Conservation (phyloP, 1,139 yeast species). For the Kodamaea derodonti region DNA sequence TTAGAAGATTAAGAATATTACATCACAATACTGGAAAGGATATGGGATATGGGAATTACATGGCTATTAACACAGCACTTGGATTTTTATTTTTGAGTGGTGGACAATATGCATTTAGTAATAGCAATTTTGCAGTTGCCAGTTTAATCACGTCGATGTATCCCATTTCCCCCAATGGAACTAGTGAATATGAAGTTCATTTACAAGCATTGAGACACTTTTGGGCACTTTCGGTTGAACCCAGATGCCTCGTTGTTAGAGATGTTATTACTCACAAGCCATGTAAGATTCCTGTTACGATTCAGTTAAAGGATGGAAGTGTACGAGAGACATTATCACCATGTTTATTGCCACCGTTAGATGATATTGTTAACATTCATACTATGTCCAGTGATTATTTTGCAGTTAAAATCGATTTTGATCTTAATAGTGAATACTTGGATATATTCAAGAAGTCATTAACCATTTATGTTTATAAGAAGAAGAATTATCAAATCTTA, state of each 20-base stretch:
- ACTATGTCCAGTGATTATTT: conserved; percentile 44
- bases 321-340: conserved; percentile 47
- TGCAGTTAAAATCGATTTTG: conserved; percentile 40
- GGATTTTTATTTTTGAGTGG: conserved; percentile 91
- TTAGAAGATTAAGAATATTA: conserved; percentile 67
- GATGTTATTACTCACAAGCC: conserved; percentile 62
- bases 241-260: conserved; percentile 72
- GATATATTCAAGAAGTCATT: conserved; percentile 43
- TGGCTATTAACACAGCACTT: conserved; percentile 78
- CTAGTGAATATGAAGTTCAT: conserved; percentile 51
- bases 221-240: conserved; percentile 85
- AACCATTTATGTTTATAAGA: conserved; percentile 49
- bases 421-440: conserved; percentile 31
- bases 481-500: conserved; percentile 39
- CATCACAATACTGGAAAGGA: conserved; percentile 54
- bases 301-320: conserved; percentile 33
- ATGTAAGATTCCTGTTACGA: conserved; percentile 45
- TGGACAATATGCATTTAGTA: conserved; percentile 80
- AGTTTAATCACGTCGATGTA: conserved; percentile 69
- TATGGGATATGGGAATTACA: conserved; percentile 63
- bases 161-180: conserved; percentile 62
- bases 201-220: conserved; percentile 86
- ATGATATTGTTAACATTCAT: conserved; percentile 39
- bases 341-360: conserved; percentile 62
- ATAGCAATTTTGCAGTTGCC: conserved; percentile 65